phyloP scores from a whole-genome alignment of 208 protist species.

The Acanthamoeba pearcei region DNA sequence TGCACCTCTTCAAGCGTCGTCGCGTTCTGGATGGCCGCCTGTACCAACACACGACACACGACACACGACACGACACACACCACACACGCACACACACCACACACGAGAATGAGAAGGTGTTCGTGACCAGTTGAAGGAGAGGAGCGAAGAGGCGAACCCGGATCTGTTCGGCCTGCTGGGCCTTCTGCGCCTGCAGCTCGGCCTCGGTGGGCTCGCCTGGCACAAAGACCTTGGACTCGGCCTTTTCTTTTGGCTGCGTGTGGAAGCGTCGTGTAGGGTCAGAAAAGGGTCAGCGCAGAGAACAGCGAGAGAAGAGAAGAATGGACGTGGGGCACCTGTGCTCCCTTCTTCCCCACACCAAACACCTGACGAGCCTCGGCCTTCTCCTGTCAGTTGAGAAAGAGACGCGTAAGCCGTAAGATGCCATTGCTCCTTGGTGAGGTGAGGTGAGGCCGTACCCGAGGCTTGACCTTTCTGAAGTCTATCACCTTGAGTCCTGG shows the following conservation, averaged over 20 bases:
- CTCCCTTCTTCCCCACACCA: slow-evolving; percentile 40
- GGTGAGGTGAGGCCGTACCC: slow-evolving; percentile 6
- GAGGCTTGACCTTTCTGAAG: slow-evolving; percentile 86
- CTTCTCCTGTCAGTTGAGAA: not conserved
- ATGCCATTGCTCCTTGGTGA: too few relatives aligned
- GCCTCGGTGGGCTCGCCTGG: not conserved
- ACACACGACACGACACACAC: too few relatives aligned
- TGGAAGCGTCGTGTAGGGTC: not conserved
- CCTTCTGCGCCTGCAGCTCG: slow-evolving; percentile 6
- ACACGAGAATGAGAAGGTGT: not conserved
- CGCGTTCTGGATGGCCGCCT: slow-evolving; percentile 38
- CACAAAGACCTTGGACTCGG: slow-evolving; percentile 34
- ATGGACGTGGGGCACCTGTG: not conserved
- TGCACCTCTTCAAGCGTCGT: slow-evolving; percentile 41
- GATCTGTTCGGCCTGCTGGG: slow-evolving; percentile 21
- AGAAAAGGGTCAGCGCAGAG: too few relatives aligned
- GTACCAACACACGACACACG: not conserved
- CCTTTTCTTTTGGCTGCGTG: not conserved
- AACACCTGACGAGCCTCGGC: slow-evolving; percentile 5
- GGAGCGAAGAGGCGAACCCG: not conserved
- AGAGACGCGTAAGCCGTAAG: not conserved
- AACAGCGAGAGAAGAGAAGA: not conserved
- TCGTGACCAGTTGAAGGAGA: not conserved
- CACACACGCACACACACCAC: not conserved
- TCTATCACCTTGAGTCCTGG: slow-evolving; percentile 89